Conservation (phyloP, 495 filamentous ascomycete species). For the Penicillium parvum region DNA sequence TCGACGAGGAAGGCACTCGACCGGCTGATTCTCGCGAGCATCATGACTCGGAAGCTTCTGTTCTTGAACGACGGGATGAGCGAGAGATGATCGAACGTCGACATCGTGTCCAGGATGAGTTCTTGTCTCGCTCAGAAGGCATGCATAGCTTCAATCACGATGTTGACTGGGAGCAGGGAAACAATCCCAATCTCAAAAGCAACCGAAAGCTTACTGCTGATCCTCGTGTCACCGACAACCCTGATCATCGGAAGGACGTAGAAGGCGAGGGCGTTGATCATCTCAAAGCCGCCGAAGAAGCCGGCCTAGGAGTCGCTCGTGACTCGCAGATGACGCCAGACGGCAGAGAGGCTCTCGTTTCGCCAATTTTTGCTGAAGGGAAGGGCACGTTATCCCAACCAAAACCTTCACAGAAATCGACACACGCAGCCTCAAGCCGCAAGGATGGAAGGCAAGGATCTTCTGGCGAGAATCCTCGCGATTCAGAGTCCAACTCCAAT, state of each 20-base stretch:
- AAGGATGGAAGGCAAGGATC: constrained; percentile 38
- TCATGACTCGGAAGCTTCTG: constrained; percentile 32
- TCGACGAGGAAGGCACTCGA: constrained; percentile 30
- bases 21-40: constrained; percentile 21
- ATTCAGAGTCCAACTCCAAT: constrained; percentile 17
- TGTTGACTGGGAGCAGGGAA: constrained; percentile 62
- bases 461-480: constrained; percentile 46
- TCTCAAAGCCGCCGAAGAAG: constrained; percentile 53
- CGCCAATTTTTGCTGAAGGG: constrained; percentile 55
- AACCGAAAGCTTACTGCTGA: constrained; percentile 60
- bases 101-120: constrained; percentile 57
- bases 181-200: constrained; percentile 57
- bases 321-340: constrained; percentile 61
- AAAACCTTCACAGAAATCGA: constrained; percentile 28
- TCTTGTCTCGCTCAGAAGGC: constrained; percentile 55
- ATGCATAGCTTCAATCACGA: constrained; percentile 84
- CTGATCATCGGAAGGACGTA: constrained; percentile 68
- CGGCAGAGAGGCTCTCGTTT: constrained; percentile 62
- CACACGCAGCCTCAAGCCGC: constrained; percentile 14
- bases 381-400: constrained; percentile 52
- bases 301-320: constrained; percentile 54
- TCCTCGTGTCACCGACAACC: constrained; percentile 57
- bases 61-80: constrained; percentile 44
- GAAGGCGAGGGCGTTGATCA: constrained; percentile 71
- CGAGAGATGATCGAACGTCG: constrained; percentile 52